Conservation (phyloP, 106 monocot genomes). For the Narthecium ossifragum region DNA sequence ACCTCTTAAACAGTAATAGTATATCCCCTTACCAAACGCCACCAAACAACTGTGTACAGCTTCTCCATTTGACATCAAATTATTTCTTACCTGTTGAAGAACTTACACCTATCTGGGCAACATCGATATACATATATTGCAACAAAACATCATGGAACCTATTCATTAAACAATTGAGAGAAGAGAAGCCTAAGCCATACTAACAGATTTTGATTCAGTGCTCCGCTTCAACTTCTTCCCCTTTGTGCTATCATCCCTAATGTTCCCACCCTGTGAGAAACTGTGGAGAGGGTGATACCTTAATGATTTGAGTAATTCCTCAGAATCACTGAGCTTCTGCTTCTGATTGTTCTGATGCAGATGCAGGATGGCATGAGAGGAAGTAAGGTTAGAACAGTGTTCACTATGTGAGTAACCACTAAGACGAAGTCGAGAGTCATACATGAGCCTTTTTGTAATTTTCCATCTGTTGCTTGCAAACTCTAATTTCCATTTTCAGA, state of each 20-base stretch:
- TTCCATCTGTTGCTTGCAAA: slow-evolving; percentile 80
- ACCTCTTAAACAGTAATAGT: too few relatives aligned
- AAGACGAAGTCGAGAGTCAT: slow-evolving; percentile 13
- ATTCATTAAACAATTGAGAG: too few relatives aligned
- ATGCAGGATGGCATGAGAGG: slow-evolving; percentile 1
- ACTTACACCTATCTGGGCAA: too few relatives aligned
- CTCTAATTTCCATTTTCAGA: slow-evolving; percentile 71
- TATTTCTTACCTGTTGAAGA: too few relatives aligned
- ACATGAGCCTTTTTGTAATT: slow-evolving; percentile 60
- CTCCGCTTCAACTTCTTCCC: slow-evolving; percentile 32
- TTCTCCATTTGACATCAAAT: too few relatives aligned
- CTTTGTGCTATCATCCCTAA: slow-evolving; percentile 14
- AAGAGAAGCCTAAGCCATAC: too few relatives aligned
- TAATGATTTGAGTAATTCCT: slow-evolving; percentile 50
- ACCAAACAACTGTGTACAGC: too few relatives aligned
- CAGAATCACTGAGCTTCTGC: slow-evolving; percentile 33
- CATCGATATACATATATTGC: too few relatives aligned
- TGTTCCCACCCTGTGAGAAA: slow-evolving; percentile 7
- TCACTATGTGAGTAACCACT: not conserved
- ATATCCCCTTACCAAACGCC: too few relatives aligned
- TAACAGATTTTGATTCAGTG: slow-evolving; percentile 8
- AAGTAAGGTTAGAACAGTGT: not conserved
- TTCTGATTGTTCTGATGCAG: slow-evolving; percentile 68
- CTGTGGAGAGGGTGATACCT: slow-evolving; percentile 64
- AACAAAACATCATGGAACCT: too few relatives aligned